Evolutionary conservation across 1,284 basidiomycete genomes (phyloP), one percentile per base, ranked within the genome.

Genomic region (Quambalaria eucalypti): DNA sequence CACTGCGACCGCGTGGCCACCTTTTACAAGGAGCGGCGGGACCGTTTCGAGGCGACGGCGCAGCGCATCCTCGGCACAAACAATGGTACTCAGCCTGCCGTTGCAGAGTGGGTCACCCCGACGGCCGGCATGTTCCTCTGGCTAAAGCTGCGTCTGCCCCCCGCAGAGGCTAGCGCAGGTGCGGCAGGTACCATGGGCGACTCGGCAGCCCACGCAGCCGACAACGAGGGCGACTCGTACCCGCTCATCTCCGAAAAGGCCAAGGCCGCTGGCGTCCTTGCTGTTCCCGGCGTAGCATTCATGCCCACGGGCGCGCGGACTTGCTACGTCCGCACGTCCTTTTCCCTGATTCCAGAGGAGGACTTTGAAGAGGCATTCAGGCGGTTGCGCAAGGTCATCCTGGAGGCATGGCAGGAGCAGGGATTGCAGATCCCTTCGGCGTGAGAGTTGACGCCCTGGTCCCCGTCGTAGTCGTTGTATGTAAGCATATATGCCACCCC

Each of bases 21-120:
- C 4, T 90, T 92, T 76, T 96, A 97, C 78, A 81, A 82, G 51
- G 76, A 79, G 63, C 87, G 89, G 69, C 80, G 90, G 23, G 85
- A 89, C 71, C 78, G 84, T 8, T 95, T 96, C 73, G 87, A 91
- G 73, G 75, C 76, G 1, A 84, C 86, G 30, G 85, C 91, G 76
- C 78, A 81, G 55, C 83, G 81, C 70, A 82, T 92, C 69, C 81
- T 96, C 28, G 79, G 79, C 53, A 87, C 84, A 4, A 49, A 57
- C 16, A 47, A 55, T 1, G 64, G 62, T 1, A 33, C 23, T 23
- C 44, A 53, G 19, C 48, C 28, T 21, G 47, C 42, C 14, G 58
- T 73, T 0, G 72, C 72, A 3, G 53, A 62, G 25, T 97, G 91
- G 90, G 82, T 79, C 39, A 80, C 81, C 0, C 92, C 92, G 0